phyloP scores from a whole-genome alignment of 768 basidiomycete genomes.

The Ephemerocybe angulata region DNA sequence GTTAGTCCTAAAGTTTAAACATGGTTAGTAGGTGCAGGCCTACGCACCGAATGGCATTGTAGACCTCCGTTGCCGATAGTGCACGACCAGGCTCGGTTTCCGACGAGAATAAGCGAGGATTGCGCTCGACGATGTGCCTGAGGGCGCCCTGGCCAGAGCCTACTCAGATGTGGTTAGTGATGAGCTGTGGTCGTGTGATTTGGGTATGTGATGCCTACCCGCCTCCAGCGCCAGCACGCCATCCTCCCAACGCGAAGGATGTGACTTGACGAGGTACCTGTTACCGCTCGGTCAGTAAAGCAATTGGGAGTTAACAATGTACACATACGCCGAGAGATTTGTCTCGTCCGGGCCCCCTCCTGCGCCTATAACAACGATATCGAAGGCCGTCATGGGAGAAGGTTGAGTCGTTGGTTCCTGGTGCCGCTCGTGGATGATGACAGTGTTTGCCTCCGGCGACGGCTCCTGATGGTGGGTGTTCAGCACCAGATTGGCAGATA shows the following conservation, averaged over 20 bases:
- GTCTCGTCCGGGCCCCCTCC: constrained; percentile 91
- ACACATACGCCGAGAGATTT: constrained; percentile 77
- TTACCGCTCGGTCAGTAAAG: constrained; percentile 14
- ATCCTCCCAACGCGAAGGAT: constrained; percentile 63
- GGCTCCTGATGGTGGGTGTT: constrained; percentile 5
- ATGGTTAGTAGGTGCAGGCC: not conserved
- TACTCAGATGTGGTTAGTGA: constrained; percentile 23
- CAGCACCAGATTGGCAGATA: not conserved
- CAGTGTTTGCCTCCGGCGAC: not conserved
- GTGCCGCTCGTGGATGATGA: not conserved
- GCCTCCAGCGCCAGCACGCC: constrained; percentile 86
- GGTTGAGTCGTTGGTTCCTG: not conserved
- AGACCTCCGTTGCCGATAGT: constrained; percentile 47
- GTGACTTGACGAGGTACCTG: constrained; percentile 88
- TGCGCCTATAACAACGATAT: constrained; percentile 72
- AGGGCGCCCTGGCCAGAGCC: constrained; percentile 88
- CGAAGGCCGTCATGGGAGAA: constrained; percentile 47
- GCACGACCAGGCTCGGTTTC: constrained; percentile 1
- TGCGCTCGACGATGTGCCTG: constrained; percentile 49
- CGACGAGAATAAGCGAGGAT: constrained; percentile 52
- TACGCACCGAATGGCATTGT: constrained; percentile 49
- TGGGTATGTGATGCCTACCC: constrained; percentile 44
- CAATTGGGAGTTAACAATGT: constrained; percentile 7
- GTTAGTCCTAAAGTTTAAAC: constrained; percentile 4
- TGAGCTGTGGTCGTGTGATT: not conserved